Conservation (phyloP, 805 yeast genomes). For the Candida xiaguanensis region DNA sequence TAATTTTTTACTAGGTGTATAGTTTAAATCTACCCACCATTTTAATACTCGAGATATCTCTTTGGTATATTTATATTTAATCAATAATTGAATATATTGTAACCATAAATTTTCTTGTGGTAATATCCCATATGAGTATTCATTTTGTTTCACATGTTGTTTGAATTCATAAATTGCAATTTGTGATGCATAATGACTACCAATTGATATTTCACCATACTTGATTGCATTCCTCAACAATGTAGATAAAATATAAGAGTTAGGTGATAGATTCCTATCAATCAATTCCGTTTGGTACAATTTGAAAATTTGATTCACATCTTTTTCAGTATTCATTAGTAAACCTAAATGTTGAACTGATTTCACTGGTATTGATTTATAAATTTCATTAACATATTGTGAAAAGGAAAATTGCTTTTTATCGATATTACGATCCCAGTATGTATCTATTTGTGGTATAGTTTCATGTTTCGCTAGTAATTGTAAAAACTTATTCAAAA, state of each 20-base stretch:
- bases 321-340: constrained; percentile 34
- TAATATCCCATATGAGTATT: constrained; percentile 16
- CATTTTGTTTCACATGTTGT: constrained; percentile 10
- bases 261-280: constrained; percentile 17
- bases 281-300: constrained; percentile 26
- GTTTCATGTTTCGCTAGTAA: constrained; percentile 17
- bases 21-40: constrained; percentile 51
- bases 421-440: constrained; percentile 15
- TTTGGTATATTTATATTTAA: constrained; percentile 41
- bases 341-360: constrained; percentile 26
- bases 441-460: constrained; percentile 7
- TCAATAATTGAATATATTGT: constrained; percentile 49
- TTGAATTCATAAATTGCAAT: constrained; percentile 58
- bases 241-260: constrained; percentile 33
- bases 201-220: constrained; percentile 23
- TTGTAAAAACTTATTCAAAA: constrained; percentile 26
- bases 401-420: not conserved
- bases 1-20: constrained; percentile 38
- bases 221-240: constrained; percentile 47
- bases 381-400: constrained; percentile 1
- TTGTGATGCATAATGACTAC: constrained; percentile 47
- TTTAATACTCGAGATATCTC: constrained; percentile 49
- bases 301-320: constrained; percentile 25
- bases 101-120: constrained; percentile 51
- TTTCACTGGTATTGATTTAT: constrained; percentile 17